These are phyloP conservation scores for Steccherinum ochraceum DNA, from an alignment of 768 basidiomycete genomes.

Conservation along the genomic window DNA sequence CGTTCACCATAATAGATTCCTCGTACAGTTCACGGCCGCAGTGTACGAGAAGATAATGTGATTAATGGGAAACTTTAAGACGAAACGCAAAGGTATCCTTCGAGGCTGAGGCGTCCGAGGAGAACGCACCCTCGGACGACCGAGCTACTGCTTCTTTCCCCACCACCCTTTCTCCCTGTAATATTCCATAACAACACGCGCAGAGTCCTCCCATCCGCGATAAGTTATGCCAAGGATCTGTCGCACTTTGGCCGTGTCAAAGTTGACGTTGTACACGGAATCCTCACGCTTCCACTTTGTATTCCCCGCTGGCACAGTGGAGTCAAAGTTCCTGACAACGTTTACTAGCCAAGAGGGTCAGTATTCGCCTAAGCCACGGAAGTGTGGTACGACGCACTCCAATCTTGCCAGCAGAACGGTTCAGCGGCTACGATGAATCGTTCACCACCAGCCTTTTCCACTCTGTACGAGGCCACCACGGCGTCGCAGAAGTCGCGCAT, in stretches of 20 bases:
- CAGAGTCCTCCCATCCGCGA: slow-evolving; percentile 1
- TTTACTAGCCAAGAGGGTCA: slow-evolving; percentile 2
- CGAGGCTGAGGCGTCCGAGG: too few species aligned
- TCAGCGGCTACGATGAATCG: slow-evolving; percentile 8
- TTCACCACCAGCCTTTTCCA: neutral
- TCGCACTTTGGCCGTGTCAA: slow-evolving; percentile 9
- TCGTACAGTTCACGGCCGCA: neutral
- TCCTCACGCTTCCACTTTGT: neutral
- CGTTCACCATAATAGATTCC: neutral
- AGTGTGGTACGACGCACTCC: neutral
- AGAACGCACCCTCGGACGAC: too few species aligned
- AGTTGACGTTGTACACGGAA: neutral
- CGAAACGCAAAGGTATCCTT: neutral
- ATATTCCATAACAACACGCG: slow-evolving; percentile 7
- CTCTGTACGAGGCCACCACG: neutral
- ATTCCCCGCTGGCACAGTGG: slow-evolving; percentile 3
- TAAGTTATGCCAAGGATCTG: slow-evolving; percentile 9
- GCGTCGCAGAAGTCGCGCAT: neutral
- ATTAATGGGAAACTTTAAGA: neutral
- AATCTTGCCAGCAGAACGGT: slow-evolving; percentile 12
- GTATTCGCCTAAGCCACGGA: neutral
- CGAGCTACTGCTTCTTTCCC: neutral
- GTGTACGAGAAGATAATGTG: neutral
- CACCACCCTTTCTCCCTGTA: slow-evolving; percentile 13
- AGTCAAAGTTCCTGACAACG: slow-evolving; percentile 5